A percentile compares a stretch with the other conserved stretches of the same genome.
Evolutionary conservation across 2,329 filamentous ascomycete species (phyloP).

Genomic region (Neofusicoccum ribis): DNA sequence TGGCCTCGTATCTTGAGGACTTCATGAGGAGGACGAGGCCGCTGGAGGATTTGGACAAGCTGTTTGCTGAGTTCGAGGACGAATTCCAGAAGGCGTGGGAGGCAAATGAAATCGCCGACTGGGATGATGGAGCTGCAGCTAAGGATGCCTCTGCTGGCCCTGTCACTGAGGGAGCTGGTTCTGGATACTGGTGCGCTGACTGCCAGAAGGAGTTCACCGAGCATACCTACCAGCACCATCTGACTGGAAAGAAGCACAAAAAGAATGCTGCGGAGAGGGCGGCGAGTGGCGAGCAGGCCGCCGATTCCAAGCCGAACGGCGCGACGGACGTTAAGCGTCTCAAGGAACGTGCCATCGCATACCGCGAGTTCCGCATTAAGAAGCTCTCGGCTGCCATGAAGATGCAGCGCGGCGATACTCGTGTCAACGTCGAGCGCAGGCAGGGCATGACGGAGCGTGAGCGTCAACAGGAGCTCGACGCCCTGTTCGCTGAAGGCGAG

Average conservation of each 20-base stretch:
- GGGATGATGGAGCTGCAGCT: conserved; percentile 52
- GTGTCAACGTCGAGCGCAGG: conserved; percentile 92
- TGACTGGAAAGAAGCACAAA: conserved; percentile 90
- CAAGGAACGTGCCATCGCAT: conserved; percentile 88
- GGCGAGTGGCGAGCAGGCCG: conserved; percentile 20
- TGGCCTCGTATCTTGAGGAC: conserved; percentile 80
- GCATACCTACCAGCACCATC: conserved; percentile 87
- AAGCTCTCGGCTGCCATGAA: conserved; percentile 80
- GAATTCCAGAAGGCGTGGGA: conserved; percentile 86
- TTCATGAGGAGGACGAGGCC: conserved; percentile 85
- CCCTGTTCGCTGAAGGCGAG: conserved; percentile 67
- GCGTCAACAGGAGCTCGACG: conserved; percentile 88
- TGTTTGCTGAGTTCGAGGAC: conserved; percentile 73
- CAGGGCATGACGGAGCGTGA: conserved; percentile 98
- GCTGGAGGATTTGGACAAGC: conserved; percentile 78
- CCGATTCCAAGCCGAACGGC: conserved; percentile 21
- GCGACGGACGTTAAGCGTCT: conserved; percentile 41
- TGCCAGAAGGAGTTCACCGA: conserved; percentile 96
- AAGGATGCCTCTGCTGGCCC: conserved; percentile 36
- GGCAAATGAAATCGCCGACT: conserved; percentile 75
- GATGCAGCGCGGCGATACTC: conserved; percentile 83
- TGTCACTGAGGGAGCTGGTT: conserved; percentile 54
- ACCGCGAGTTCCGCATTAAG: conserved; percentile 81
- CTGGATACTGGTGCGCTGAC: conserved; percentile 83
- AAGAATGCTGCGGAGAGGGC: conserved; percentile 70